Percentiles rank a stretch among this genome's conserved stretches.
Conservation (phyloP, 352 stramenopile species). For the Phytophthora foliorum region DNA sequence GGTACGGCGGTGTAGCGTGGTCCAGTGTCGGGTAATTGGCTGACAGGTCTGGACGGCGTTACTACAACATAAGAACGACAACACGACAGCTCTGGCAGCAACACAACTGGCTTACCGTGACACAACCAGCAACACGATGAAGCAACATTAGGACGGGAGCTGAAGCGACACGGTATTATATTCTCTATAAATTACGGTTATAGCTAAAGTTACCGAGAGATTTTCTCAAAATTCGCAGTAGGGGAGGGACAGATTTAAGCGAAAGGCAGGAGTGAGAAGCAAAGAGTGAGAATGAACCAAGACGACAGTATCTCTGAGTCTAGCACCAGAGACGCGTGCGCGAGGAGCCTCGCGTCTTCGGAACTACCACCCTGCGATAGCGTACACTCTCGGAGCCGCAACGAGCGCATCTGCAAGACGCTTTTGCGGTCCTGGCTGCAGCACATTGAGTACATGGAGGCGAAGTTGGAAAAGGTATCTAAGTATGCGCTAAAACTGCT, state of each 20-base stretch:
- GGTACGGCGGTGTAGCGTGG: too few relatives aligned
- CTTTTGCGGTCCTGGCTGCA: not conserved
- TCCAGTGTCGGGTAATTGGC: too few relatives aligned
- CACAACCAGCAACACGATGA: not conserved
- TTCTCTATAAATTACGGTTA: constrained; percentile 9
- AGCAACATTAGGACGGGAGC: not conserved
- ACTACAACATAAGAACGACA: constrained; percentile 9
- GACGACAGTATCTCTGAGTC: too few relatives aligned
- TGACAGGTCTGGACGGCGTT: constrained; percentile 9
- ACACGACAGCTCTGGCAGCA: constrained; percentile 10
- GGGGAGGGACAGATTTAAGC: too few relatives aligned
- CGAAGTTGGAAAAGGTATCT: not conserved
- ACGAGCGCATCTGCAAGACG: not conserved
- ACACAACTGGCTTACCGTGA: not conserved
- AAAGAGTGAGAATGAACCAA: too few relatives aligned
- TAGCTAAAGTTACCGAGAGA: constrained; percentile 10
- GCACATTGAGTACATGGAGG: not conserved
- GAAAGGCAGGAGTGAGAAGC: too few relatives aligned
- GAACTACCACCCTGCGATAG: too few relatives aligned
- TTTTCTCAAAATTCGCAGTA: too few relatives aligned
- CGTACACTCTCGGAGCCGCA: too few relatives aligned
- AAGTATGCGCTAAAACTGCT: not conserved
- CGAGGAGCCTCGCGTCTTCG: too few relatives aligned
- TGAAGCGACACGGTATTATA: constrained; percentile 11
- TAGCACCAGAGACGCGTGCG: too few relatives aligned